Conservation (phyloP, 768 basidiomycete species). For the Auricularia cornea region DNA sequence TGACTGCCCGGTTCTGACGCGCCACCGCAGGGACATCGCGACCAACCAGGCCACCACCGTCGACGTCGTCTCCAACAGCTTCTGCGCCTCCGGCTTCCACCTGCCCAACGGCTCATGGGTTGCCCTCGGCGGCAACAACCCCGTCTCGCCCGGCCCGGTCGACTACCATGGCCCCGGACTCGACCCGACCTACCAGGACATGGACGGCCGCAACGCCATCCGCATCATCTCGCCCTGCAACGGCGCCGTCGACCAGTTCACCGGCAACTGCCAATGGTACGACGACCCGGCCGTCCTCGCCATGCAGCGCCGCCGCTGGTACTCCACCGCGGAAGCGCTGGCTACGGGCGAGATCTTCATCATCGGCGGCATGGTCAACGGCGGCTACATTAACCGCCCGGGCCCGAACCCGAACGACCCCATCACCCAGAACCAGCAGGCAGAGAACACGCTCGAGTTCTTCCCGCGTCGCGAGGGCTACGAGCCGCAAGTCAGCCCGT, state of each 20-base stretch:
- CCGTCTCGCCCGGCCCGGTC: not conserved
- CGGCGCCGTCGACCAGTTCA: constrained; percentile 32
- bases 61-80: constrained; percentile 26
- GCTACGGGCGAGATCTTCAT: constrained; percentile 71
- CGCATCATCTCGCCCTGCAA: constrained; percentile 75
- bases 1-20: not conserved
- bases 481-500: not conserved
- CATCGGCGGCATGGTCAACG: constrained; percentile 72
- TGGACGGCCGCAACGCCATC: constrained; percentile 71
- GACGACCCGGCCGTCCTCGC: constrained; percentile 53
- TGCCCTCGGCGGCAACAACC: constrained; percentile 2
- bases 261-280: constrained; percentile 58
- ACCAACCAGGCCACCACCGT: constrained; percentile 48
- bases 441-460: constrained; percentile 12
- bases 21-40: constrained; percentile 45
- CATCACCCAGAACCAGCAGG: constrained; percentile 48
- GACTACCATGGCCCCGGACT: constrained; percentile 30
- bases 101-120: constrained; percentile 35
- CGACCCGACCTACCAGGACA: constrained; percentile 68
- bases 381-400: constrained; percentile 74
- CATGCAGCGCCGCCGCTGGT: constrained; percentile 69
- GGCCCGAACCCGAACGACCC: constrained; percentile 58
- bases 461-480: not conserved
- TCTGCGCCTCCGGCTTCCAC: constrained; percentile 36
- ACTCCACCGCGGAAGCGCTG: constrained; percentile 65